Evolutionary conservation across 257 asterid genomes (phyloP).

Genomic region (Verbena officinalis): DNA sequence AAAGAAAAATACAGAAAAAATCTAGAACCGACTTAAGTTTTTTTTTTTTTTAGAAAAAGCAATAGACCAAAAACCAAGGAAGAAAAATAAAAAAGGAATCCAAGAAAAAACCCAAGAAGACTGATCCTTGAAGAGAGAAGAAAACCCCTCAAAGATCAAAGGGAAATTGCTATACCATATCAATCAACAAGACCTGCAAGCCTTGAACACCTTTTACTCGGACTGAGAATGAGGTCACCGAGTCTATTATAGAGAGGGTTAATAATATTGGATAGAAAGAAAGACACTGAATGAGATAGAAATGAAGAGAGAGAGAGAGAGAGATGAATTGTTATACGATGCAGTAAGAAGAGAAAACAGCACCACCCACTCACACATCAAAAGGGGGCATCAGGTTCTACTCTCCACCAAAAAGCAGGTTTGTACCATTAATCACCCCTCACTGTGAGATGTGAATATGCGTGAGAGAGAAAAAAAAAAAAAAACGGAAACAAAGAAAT

Average conservation of each 20-base stretch:
- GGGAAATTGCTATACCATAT: conserved; percentile 2
- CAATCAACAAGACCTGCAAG: conserved; percentile 20
- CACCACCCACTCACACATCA: conserved; percentile 81
- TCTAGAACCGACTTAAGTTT: background rate
- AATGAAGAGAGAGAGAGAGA: conserved; percentile 7
- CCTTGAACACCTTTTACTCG: background rate
- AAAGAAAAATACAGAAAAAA: background rate
- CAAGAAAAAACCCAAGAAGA: conserved; percentile 18
- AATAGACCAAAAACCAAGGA: conserved; percentile 12
- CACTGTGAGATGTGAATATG: conserved; percentile 22
- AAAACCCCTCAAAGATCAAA: conserved; percentile 9
- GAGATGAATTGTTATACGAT: background rate
- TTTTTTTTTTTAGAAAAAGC: too few species aligned
- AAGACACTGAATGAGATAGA: conserved; percentile 13
- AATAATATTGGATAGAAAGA: background rate
- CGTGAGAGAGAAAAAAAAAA: conserved; percentile 29
- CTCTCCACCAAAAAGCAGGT: conserved; percentile 55
- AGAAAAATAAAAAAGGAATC: background rate
- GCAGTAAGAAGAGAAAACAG: conserved; percentile 43
- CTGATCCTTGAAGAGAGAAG: background rate
- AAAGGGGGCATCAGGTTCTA: conserved; percentile 71
- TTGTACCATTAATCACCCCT: conserved; percentile 28
- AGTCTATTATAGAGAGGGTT: background rate
- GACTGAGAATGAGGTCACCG: conserved; percentile 14
- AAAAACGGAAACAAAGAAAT: conserved; percentile 1